Base-by-base conservation (phyloP, 1,284 basidiomycete species). In the Rhodotorula sp. region DNA sequence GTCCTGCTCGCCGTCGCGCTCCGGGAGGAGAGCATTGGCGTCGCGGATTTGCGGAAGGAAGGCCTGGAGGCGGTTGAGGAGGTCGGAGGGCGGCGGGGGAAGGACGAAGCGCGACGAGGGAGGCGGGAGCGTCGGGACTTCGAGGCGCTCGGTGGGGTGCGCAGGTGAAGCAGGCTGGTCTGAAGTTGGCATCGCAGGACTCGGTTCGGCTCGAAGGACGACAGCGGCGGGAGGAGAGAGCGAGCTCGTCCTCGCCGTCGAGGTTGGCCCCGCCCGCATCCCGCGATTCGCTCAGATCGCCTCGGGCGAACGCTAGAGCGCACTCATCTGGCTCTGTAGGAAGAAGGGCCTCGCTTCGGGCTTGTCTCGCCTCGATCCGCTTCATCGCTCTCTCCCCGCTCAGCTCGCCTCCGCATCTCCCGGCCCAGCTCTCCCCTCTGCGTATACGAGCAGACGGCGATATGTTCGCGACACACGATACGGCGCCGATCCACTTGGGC, bases 1-100 rank as follows among this genome's bases (percentile, higher is more conserved):
- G 66, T 6, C 15, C 3, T 25, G 21, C 22, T 5, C 46, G 9
- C 36, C 27, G 12, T 12, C 36, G 22, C 36, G 58, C 6, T 25
- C 27, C 8, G 64, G 67, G 50, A 76, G 66, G 29, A 41, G 53
- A 10, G 67, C 72, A 48, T 76, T 76, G 9, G 75, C 75, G 17
- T 56, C 53, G 25, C 62, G 66, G 57, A 76, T 74, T 36, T 74
- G 72, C 0, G 75, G 75, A 13, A 76, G 55, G 64, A 76, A 76
- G 9, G 75, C 75, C 41, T 72, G 68, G 3, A 76, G 56, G 21
- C 75, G 72, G 64, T 58, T 65, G 39, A 76, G 41, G 39, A 76
- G 66, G 64, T 72, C 75, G 48, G 72, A 74, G 39, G 67, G 64
- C 13, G 72, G 72, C 10, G 72, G 70, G 8, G 75, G 72, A n/a